phyloP scores from a whole-genome alignment of 768 basidiomycete species.

The Phylloporus rhodoxanthus region DNA sequence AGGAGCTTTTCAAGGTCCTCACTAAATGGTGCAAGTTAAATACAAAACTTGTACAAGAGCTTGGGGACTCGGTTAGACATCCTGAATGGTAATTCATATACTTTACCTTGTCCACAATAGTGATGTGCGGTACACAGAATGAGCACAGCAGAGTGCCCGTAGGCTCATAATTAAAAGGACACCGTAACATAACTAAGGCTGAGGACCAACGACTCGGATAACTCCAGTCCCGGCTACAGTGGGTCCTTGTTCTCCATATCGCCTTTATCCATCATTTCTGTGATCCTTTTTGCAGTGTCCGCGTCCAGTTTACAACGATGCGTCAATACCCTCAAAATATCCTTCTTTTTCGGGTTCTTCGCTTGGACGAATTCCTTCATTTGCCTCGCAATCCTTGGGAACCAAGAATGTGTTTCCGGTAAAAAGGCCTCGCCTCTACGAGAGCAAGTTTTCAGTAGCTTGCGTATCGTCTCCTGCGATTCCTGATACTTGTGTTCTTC shows the following conservation, averaged over 20 bases:
- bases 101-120: no score
- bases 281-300: constrained; percentile 22
- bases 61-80: no score
- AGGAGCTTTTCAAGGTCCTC: constrained; percentile 9
- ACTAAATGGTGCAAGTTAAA: constrained; percentile 12
- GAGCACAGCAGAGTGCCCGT: no score
- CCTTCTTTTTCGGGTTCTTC: constrained; percentile 14
- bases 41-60: constrained; percentile 12
- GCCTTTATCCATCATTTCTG: constrained; percentile 16
- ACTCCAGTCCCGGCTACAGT: no score
- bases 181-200: no score
- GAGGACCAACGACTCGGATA: no score
- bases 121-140: no score
- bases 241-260: no score
- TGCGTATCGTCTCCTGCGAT: constrained; percentile 19
- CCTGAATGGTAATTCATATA: no score
- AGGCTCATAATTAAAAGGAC: no score
- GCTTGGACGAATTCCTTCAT: constrained; percentile 16
- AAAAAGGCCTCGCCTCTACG: constrained; percentile 8
- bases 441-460: constrained; percentile 15
- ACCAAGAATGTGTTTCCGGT: constrained; percentile 16
- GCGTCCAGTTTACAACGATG: constrained; percentile 23
- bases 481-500: constrained; percentile 20
- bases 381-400: constrained; percentile 8
- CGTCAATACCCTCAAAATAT: constrained; percentile 16